These are phyloP conservation scores for Penicillium diatomitis DNA, from an alignment of 495 filamentous ascomycete species.

Conservation along the genomic window DNA sequence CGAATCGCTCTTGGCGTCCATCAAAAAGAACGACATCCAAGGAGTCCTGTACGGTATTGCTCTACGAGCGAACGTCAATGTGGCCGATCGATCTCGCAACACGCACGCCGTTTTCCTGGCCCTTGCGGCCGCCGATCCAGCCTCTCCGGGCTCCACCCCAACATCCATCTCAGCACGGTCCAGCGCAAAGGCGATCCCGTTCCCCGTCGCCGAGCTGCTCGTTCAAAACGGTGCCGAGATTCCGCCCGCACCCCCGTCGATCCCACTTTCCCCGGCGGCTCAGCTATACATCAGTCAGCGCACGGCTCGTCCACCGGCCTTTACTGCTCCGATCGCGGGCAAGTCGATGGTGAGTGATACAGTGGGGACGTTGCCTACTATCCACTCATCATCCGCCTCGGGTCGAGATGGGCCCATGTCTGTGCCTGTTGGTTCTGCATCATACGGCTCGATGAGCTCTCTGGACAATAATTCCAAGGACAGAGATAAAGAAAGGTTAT, in stretches of 20 bases:
- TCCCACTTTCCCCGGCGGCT: slow-evolving; percentile 67
- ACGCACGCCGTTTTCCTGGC: slow-evolving; percentile 87
- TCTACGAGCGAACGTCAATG: slow-evolving; percentile 78
- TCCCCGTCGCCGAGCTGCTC: slow-evolving; percentile 85
- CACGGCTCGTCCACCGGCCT: slow-evolving; percentile 35
- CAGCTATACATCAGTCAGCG: slow-evolving; percentile 81
- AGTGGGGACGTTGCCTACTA: slow-evolving; percentile 37
- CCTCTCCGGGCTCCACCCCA: slow-evolving; percentile 49
- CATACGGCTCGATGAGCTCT: slow-evolving; percentile 18
- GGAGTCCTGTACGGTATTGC: slow-evolving; percentile 87
- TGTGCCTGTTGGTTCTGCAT: slow-evolving; percentile 4
- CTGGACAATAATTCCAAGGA: slow-evolving; percentile 12
- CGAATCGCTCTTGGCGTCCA: slow-evolving; percentile 83
- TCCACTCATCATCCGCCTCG: slow-evolving; percentile 16
- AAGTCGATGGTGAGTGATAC: slow-evolving; percentile 27
- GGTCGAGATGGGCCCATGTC: slow-evolving; percentile 16
- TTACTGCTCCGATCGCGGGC: slow-evolving; percentile 14
- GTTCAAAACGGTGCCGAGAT: slow-evolving; percentile 92
- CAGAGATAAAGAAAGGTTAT: slow-evolving; percentile 41
- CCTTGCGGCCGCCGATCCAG: slow-evolving; percentile 89
- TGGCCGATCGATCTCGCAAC: slow-evolving; percentile 74
- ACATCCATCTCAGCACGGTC: slow-evolving; percentile 27
- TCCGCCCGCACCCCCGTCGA: slow-evolving; percentile 59
- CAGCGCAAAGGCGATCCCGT: slow-evolving; percentile 42
- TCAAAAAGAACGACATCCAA: slow-evolving; percentile 90